These are phyloP conservation scores for Myxozyma udenii DNA, from an alignment of 805 yeast species.

Conservation along the genomic window DNA sequence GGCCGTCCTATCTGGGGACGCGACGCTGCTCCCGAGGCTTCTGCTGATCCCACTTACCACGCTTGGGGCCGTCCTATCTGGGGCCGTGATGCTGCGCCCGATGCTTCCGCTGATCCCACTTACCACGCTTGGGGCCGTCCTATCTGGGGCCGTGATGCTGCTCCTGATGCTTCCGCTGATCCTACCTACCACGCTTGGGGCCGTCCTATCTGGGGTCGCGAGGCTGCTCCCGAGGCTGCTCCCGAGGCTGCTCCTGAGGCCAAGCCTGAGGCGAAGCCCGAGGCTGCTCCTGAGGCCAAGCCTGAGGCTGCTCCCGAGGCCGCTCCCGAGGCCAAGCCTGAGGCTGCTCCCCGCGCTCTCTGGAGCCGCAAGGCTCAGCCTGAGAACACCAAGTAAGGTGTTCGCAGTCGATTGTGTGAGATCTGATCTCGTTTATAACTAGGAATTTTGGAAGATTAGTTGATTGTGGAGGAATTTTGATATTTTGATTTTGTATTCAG, in stretches of 20 bases:
- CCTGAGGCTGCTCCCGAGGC: conserved; percentile 4
- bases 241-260: conserved; percentile 1
- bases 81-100: conserved; percentile 10
- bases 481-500: too few species aligned
- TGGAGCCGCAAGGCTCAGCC: conserved; percentile 18
- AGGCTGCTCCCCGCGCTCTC: conserved; percentile 4
- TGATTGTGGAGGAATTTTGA: too few species aligned
- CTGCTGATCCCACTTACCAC: conserved; percentile 4
- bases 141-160: conserved; percentile 17
- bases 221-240: conserved; percentile 15
- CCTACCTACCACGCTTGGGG: conserved; percentile 8
- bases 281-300: conserved; percentile 6
- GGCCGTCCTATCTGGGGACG: conserved; percentile 6
- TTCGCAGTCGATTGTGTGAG: too few species aligned
- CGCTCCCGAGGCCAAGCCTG: conserved; percentile 2
- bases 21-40: conserved; percentile 1
- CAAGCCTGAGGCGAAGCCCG: conserved; percentile 4
- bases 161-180: conserved; percentile 10
- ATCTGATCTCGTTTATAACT: too few species aligned
- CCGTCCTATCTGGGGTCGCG: conserved; percentile 15
- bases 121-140: conserved; percentile 17
- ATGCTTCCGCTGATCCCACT: conserved; percentile 9
- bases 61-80: conserved; percentile 4
- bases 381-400: too few species aligned
- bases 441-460: too few species aligned